Base-by-base conservation (phyloP, 306 rosid species). In the Adenanthera pavonina region DNA sequence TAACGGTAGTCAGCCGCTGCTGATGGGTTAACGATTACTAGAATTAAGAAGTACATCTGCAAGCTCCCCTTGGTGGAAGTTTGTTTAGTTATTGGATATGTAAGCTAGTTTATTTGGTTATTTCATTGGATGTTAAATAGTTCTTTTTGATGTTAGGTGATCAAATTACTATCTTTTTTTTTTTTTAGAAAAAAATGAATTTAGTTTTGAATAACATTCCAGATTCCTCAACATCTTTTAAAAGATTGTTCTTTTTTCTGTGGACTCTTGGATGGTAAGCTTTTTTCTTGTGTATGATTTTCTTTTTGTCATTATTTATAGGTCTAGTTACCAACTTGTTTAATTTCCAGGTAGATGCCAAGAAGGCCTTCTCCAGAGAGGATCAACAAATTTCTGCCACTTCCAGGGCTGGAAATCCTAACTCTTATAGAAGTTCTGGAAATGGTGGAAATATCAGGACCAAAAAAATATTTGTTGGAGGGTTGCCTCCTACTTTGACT, bases 381-480 rank as follows among this genome's bases (percentile, higher is more conserved):
- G 99, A 96, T 72, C 99, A 96, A 78, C 98, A 94, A 72, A 89
- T 91, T 69, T 89, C 99, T 68, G 89, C 80, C 61, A 83, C 90
- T 69, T 84, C 89, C 25, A 92, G 96, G 84, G 35, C 80, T 72
- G 97, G 97, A 72, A 91, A 92, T 76, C 57, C 91, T 80, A 89
- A 89, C 84, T 81, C 91, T 84, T 74, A 78, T 25, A 86, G 92
- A 85, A 94, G 78, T 85, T 82, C 84, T 34, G 97, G 97, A 57
- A 85, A 87, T 78, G 98, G 98, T 51, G 99, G 97, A 83, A 91
- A 86, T 88, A 80, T 92, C 52, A 91, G 94, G 66, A 96, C 99
- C 77, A 96, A 96, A 88, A 95, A 96, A 75, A 93, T 96, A 68
- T 96, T 96, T 82, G 99, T 96, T 83, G 98, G 99, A 77, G 99